A percentile compares a stretch with the other conserved stretches of the same genome.
Evolutionary conservation across 306 rosid genomes (phyloP).

Genomic region (Cicer bijugum): DNA sequence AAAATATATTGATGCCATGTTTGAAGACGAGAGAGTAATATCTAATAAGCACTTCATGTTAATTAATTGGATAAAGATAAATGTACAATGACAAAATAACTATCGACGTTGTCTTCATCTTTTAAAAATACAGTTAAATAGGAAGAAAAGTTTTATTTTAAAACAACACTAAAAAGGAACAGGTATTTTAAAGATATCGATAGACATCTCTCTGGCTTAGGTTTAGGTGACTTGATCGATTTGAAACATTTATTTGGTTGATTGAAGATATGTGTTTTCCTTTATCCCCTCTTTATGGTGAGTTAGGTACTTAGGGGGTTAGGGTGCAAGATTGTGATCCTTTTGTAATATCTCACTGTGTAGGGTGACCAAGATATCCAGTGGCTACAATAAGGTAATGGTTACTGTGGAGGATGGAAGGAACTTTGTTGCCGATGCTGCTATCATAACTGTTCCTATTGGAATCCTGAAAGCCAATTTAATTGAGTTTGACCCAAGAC

Average conservation of each 20-base stretch:
- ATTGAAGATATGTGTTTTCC: slow-evolving; percentile 4
- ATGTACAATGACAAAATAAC: background rate
- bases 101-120: background rate
- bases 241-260: background rate
- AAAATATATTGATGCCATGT: slow-evolving; percentile 13
- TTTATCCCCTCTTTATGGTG: background rate
- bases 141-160: background rate
- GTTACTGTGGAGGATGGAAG: slow-evolving; percentile 66
- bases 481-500: slow-evolving; percentile 68
- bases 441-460: slow-evolving; percentile 63
- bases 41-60: background rate
- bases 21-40: slow-evolving; percentile 34
- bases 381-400: slow-evolving; percentile 66
- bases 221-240: slow-evolving; percentile 26
- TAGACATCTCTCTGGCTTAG: background rate
- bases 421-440: slow-evolving; percentile 61
- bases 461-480: slow-evolving; percentile 75
- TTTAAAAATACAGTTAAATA: background rate
- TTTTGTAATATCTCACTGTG: slow-evolving; percentile 33
- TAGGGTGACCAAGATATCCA: slow-evolving; percentile 59
- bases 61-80: slow-evolving; percentile 7
- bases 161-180: slow-evolving; percentile 1
- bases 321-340: slow-evolving; percentile 32
- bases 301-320: background rate
- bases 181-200: background rate